phyloP scores from a whole-genome alignment of 495 filamentous ascomycete species.

The Tuber umbilicatum region DNA sequence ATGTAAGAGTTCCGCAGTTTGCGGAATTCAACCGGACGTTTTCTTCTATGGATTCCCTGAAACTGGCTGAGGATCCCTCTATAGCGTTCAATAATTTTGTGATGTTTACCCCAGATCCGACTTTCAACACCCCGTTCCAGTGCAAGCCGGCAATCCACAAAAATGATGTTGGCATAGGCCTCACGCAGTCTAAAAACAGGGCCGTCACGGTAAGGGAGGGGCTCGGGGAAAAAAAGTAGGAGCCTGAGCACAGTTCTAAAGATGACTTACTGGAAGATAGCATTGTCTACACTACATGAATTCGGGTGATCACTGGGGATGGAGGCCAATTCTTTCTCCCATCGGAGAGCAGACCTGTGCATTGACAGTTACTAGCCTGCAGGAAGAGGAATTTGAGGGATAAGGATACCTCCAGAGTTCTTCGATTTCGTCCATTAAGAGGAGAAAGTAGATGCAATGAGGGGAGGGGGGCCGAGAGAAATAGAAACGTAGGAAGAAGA shows the following conservation, averaged over 20 bases:
- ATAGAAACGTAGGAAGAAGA: background rate
- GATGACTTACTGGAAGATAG: slow-evolving; percentile 38
- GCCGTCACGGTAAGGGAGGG: slow-evolving; percentile 9
- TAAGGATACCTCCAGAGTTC: background rate
- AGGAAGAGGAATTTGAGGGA: background rate
- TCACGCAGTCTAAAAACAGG: slow-evolving; percentile 32
- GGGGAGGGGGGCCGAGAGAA: background rate
- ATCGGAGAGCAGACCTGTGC: slow-evolving; percentile 33
- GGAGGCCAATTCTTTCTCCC: slow-evolving; percentile 34
- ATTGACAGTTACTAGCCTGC: background rate
- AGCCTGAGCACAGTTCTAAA: slow-evolving; percentile 9
- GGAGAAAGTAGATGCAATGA: background rate
- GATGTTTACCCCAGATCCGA: slow-evolving; percentile 72
- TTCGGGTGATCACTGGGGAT: slow-evolving; percentile 34
- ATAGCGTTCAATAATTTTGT: slow-evolving; percentile 67
- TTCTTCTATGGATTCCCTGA: slow-evolving; percentile 52
- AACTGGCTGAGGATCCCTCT: slow-evolving; percentile 56
- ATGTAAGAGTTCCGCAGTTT: slow-evolving; percentile 74
- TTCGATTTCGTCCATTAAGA: background rate
- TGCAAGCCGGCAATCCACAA: slow-evolving; percentile 66
- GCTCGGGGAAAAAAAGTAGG: too few relatives aligned
- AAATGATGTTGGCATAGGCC: slow-evolving; percentile 61
- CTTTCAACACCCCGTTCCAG: slow-evolving; percentile 57
- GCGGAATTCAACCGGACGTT: slow-evolving; percentile 65
- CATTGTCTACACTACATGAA: slow-evolving; percentile 29